Evolutionary conservation across 768 basidiomycete genomes (phyloP).

Genomic region (Boletus subparvulus): DNA sequence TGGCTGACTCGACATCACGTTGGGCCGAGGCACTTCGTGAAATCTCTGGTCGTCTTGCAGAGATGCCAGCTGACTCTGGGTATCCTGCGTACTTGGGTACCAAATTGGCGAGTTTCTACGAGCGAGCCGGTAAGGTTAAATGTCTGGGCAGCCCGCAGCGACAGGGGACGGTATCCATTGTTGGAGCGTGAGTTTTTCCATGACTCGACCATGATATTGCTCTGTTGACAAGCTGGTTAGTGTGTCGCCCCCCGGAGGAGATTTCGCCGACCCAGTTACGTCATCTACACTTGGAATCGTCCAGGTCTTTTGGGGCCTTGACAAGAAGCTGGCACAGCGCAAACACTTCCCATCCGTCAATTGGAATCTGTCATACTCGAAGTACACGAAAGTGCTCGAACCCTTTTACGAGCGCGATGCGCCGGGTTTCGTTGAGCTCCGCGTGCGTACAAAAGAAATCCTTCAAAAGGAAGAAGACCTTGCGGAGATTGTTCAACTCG

Average conservation of each 20-base stretch:
- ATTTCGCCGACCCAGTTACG: constrained; percentile 98
- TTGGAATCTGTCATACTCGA: constrained; percentile 99
- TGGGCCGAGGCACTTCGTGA: constrained; percentile 99
- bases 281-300: constrained; percentile 97
- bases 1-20: constrained; percentile 98
- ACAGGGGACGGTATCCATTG: constrained; percentile 94
- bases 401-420: constrained; percentile 87
- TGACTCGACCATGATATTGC: background rate
- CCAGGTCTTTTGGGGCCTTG: constrained; percentile 99
- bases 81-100: constrained; percentile 97
- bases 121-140: constrained; percentile 94
- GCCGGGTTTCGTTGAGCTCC: constrained; percentile 93
- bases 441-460: constrained; percentile 92
- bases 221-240: constrained; percentile 41
- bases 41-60: constrained; percentile 97
- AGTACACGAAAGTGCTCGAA: constrained; percentile 93
- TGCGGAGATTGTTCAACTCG: constrained; percentile 98
- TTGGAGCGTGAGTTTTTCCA: constrained; percentile 81
- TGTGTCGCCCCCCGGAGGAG: constrained; percentile 98
- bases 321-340: constrained; percentile 97
- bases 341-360: constrained; percentile 99
- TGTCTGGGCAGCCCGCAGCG: constrained; percentile 88
- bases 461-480: constrained; percentile 98
- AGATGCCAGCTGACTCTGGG: constrained; percentile 99
- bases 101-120: constrained; percentile 97